A percentile compares a stretch with the other conserved stretches of the same genome.
phyloP scores from a whole-genome alignment of 306 rosid genomes.

The Rosa persica region DNA sequence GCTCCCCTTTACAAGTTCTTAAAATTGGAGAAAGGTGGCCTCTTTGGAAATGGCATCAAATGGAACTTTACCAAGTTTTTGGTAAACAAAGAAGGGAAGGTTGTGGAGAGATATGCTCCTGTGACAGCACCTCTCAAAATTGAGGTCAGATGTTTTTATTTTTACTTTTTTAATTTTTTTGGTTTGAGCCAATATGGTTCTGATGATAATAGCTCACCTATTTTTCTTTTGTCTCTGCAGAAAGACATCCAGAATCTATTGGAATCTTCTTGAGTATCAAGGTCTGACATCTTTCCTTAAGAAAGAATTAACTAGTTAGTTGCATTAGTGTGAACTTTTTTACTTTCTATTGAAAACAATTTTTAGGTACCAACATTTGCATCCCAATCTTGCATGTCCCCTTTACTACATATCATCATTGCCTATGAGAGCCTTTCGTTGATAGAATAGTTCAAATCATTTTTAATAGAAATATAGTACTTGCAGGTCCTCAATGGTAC shows the following conservation, averaged over 20 bases:
- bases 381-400: neutral
- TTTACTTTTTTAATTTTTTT: neutral
- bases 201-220: neutral
- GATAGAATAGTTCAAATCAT: too few species aligned
- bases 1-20: conserved; percentile 70
- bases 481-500: too few species aligned
- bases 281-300: conserved; percentile 20
- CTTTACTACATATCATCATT: neutral
- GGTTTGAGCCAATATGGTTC: neutral
- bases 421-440: neutral
- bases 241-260: conserved; percentile 71
- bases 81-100: conserved; percentile 76
- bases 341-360: neutral
- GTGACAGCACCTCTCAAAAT: conserved; percentile 78
- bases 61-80: conserved; percentile 97
- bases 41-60: conserved; percentile 81
- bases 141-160: conserved; percentile 52
- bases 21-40: conserved; percentile 66
- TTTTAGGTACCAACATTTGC: neutral
- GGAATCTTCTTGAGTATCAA: conserved; percentile 52
- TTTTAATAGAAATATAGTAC: too few species aligned
- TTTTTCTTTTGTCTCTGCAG: conserved; percentile 48
- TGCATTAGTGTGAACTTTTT: neutral
- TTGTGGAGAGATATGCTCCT: conserved; percentile 87
- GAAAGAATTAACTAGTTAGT: neutral